Base-by-base conservation (phyloP, 2,329 filamentous ascomycete species). In the Raffaelea arxii region DNA sequence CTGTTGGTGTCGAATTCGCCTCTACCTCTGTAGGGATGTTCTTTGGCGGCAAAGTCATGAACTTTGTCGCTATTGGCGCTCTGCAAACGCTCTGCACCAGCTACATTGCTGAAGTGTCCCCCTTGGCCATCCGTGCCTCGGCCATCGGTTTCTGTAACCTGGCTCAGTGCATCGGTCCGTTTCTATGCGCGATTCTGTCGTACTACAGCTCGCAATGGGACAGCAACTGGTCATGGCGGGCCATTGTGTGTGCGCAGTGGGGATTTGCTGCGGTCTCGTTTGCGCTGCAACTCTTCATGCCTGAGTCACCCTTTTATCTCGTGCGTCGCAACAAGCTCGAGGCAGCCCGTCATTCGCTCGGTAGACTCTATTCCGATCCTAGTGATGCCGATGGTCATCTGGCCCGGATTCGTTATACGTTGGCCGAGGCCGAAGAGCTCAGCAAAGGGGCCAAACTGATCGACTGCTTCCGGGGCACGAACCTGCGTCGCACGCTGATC, bases 391-490 rank as follows among this genome's bases (percentile, higher is more conserved):
- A 38, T n/a, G 47, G 43, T 24, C 47, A 48, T 7, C 32, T 48
- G 14, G 47, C 45, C 38, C 44, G 76, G 54, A 79, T 82, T 57
- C 62, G 72, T 24, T 70, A 78, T 53, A 82, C 78, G 0, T 62
- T 78, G 2, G 77, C 80, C 57, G 67, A 74, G 50, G 65, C 67
- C 3, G 70, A 69, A 1, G 71, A 69, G 25, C 69, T 64, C 2
- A 58, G 58, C 25, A 4, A 6, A 12, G 19, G 16, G 5, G 19
- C 7, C 19, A 42, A 25, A 30, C 32, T 36, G 27, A 27, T 59
- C 1, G 62, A 65, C 43, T 64, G 61, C 50, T 64, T 65, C 55
- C 55, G 57, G 2, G 53, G 53, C 36, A 54, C 55, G 7, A 62
- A 65, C 49, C 51, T 62, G 1, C 59, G 62, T 2, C 59, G 67